Percentiles rank a stretch among this genome's conserved stretches.
Evolutionary conservation across 2,329 filamentous ascomycete species (phyloP).

Genomic region (Colletotrichum sansevieriae): DNA sequence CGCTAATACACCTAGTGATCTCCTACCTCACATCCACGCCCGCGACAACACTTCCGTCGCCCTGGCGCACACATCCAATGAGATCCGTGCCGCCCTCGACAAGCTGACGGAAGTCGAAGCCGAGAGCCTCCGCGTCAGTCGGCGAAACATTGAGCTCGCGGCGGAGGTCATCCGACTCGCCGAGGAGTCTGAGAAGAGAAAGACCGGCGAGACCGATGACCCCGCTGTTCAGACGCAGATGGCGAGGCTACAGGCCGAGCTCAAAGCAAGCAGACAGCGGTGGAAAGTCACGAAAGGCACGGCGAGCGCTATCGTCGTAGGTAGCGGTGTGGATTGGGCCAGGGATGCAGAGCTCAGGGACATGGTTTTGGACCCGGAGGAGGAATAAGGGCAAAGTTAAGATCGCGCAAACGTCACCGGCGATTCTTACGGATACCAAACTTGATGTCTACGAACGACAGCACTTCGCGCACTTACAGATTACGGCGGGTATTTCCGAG

Average conservation of each 20-base stretch:
- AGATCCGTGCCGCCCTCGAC: slow-evolving; percentile 63
- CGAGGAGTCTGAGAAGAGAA: slow-evolving; percentile 65
- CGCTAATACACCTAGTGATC: slow-evolving; percentile 63
- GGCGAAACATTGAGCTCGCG: slow-evolving; percentile 74
- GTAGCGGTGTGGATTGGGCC: slow-evolving; percentile 87
- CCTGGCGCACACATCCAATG: slow-evolving; percentile 70
- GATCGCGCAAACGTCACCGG: no score
- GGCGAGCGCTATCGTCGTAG: slow-evolving; percentile 81
- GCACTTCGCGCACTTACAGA: neutral
- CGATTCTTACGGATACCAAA: no score
- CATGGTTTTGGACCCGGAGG: slow-evolving; percentile 78
- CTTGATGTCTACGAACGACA: neutral
- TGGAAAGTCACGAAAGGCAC: slow-evolving; percentile 84
- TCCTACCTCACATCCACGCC: slow-evolving; percentile 74
- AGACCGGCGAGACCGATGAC: slow-evolving; percentile 67
- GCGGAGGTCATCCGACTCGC: slow-evolving; percentile 73
- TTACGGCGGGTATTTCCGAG: neutral
- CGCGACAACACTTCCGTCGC: slow-evolving; percentile 76
- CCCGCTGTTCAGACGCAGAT: slow-evolving; percentile 67
- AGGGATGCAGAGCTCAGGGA: slow-evolving; percentile 75
- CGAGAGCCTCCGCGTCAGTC: slow-evolving; percentile 67
- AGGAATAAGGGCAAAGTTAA: slow-evolving; percentile 35
- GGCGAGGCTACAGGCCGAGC: slow-evolving; percentile 67
- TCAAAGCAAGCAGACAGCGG: slow-evolving; percentile 73
- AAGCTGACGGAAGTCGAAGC: slow-evolving; percentile 69